Evolutionary conservation across 441 rosid species (phyloP).

Genomic region (Euphorbia schlechtendalii): DNA sequence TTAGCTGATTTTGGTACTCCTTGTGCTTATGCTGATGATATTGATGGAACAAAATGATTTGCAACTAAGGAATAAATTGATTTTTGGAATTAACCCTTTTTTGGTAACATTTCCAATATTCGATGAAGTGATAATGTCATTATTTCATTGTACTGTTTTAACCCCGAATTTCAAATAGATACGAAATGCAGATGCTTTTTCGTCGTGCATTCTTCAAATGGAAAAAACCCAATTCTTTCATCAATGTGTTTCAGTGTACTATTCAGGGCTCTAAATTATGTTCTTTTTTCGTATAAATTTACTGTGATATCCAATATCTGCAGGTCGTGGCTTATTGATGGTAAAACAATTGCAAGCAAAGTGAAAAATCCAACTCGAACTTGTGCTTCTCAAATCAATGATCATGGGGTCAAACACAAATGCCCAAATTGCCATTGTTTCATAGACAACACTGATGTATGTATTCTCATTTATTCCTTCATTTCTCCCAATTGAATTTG

Average conservation of each 20-base stretch:
- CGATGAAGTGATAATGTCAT: not conserved
- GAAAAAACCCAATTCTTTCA: not conserved
- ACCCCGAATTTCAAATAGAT: not conserved
- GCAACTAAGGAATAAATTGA: not conserved
- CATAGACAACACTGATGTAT: constrained; percentile 75
- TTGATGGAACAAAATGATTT: not conserved
- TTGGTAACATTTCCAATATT: not conserved
- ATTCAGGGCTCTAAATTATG: no score
- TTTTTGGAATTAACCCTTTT: not conserved
- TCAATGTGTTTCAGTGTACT: not conserved
- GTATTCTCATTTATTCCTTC: not conserved
- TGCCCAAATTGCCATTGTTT: constrained; percentile 67
- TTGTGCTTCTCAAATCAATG: constrained; percentile 46
- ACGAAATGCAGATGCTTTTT: not conserved
- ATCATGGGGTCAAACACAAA: constrained; percentile 54
- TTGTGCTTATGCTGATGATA: not conserved
- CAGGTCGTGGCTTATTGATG: constrained; percentile 81
- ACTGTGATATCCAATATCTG: constrained; percentile 6
- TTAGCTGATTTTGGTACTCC: not conserved
- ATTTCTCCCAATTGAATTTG: not conserved
- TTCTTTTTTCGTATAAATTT: not conserved
- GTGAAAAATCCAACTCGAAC: constrained; percentile 51
- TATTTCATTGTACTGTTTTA: not conserved
- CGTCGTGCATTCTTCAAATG: not conserved
- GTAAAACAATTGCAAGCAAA: constrained; percentile 65